A percentile compares a stretch with the other conserved stretches of the same genome.
Conservation (phyloP, 2,329 filamentous ascomycete genomes). For the Fusarium hostae region DNA sequence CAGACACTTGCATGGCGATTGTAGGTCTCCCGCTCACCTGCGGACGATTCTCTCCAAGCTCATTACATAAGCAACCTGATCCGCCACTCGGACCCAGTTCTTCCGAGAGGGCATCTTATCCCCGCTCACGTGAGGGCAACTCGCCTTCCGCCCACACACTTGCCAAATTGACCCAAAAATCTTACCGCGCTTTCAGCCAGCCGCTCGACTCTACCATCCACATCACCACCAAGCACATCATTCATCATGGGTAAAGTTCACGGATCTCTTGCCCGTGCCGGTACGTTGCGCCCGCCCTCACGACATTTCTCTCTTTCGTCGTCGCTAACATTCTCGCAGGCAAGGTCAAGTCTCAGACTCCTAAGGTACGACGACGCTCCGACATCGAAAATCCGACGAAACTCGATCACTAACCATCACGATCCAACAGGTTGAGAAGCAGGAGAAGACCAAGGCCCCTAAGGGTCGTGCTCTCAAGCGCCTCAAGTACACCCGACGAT, state of each 20-base stretch:
- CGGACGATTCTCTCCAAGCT: neutral
- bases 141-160: constrained; percentile 52
- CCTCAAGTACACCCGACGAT: constrained; percentile 94
- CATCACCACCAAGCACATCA: constrained; percentile 53
- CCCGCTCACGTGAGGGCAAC: constrained; percentile 51
- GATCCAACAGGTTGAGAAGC: constrained; percentile 75
- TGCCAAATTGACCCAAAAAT: constrained; percentile 53
- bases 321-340: constrained; percentile 74
- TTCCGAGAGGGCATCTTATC: constrained; percentile 50
- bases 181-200: constrained; percentile 40
- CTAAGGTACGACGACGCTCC: constrained; percentile 73
- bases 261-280: constrained; percentile 91
- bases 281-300: constrained; percentile 49
- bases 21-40: neutral
- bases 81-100: constrained; percentile 38
- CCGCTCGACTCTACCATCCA: constrained; percentile 48
- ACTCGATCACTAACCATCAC: constrained; percentile 47
- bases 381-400: constrained; percentile 42
- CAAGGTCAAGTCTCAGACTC: constrained; percentile 98
- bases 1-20: neutral
- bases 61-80: constrained; percentile 18
- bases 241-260: constrained; percentile 89
- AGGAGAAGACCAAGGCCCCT: constrained; percentile 96
- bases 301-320: constrained; percentile 9
- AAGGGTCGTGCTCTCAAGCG: constrained; percentile 99